These are phyloP conservation scores for Leishmania major DNA, from an alignment of 208 protist genomes.

Conservation along the genomic window DNA sequence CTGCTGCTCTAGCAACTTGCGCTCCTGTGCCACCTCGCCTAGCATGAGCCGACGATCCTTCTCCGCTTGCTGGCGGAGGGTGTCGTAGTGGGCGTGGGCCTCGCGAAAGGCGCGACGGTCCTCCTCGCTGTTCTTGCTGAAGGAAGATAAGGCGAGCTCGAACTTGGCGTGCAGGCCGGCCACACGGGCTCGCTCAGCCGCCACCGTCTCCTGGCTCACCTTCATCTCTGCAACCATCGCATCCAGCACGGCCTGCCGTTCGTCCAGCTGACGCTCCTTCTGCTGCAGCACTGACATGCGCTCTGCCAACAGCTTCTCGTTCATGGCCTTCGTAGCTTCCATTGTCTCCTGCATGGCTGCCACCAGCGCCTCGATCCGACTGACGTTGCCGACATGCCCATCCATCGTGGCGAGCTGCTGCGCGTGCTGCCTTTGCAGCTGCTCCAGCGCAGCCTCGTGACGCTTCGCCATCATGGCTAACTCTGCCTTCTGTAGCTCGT, in stretches of 20 bases:
- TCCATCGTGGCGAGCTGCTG: constrained; percentile 61
- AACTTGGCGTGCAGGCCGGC: constrained; percentile 76
- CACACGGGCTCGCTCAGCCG: constrained; percentile 70
- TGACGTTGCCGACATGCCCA: constrained; percentile 61
- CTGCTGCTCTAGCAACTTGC: constrained; percentile 83
- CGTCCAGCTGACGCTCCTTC: constrained; percentile 61
- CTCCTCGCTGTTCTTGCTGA: constrained; percentile 71
- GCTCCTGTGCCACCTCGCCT: constrained; percentile 77
- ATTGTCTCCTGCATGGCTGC: constrained; percentile 65
- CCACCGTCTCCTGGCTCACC: constrained; percentile 55
- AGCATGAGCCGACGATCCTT: constrained; percentile 81
- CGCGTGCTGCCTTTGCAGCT: constrained; percentile 58
- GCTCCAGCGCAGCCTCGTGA: constrained; percentile 58
- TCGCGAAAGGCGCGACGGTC: constrained; percentile 72
- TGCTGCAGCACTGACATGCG: constrained; percentile 50
- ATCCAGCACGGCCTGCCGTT: constrained; percentile 59
- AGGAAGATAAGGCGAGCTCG: constrained; percentile 68
- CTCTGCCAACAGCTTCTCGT: constrained; percentile 69
- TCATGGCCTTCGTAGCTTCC: constrained; percentile 66
- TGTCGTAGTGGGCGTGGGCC: constrained; percentile 75
- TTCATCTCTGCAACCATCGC: constrained; percentile 67
- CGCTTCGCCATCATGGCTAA: constrained; percentile 71
- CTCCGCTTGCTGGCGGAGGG: constrained; percentile 79
- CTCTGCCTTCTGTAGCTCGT: constrained; percentile 73
- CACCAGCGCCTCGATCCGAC: constrained; percentile 67